Evolutionary conservation across 371 early-diverging fungal genomes (phyloP), one percentile per base, ranked within the genome.

Genomic region (Mortierella sp.): DNA sequence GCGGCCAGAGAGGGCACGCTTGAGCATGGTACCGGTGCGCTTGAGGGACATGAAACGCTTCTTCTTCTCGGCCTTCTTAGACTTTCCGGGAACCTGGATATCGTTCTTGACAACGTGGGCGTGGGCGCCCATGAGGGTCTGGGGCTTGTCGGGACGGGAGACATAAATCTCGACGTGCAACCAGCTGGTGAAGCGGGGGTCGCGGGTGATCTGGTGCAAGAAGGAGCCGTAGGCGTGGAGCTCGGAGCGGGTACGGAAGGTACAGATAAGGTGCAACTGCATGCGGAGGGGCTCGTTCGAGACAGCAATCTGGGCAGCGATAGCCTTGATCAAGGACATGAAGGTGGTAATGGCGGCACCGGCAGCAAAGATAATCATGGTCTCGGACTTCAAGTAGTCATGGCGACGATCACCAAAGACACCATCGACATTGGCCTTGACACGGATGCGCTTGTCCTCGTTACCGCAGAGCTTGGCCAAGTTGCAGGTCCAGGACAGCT

Each of bases 41-140:
- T 63, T 69, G 64, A 80, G n/a, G 14, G 66, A 58, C 53, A 40
- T 43, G 47, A 82, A 77, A 11, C 82, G 82, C 74, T 69, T 70
- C 76, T 79, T 79, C 73, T 80, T 79, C 39, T 75, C 76, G 52
- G 65, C 72, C 29, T 31, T 66, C 45, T 44, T 44, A 24, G 67
- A n/a, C 61, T 66, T 72, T 53, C 61, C 47, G 14, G 80, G 76
- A 34, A 80, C 80, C 52, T 69, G 68, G 61, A 80, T 76, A 69
- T 81, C 82, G 68, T 81, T 81, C 75, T 77, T 81, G 65, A 81
- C 71, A 41, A 81, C 77, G n/a, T 81, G 82, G 0, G 82, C 82
- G 37, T 80, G 81, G n/a, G 81, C 73, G n/a, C 81, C 81, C 81
- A 80, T 68, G 26, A 80, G 67, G 6, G 81, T 80, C 66, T 76